Base-by-base conservation (phyloP, 1,284 basidiomycete species). In the Stygiomarasmius scandens region DNA sequence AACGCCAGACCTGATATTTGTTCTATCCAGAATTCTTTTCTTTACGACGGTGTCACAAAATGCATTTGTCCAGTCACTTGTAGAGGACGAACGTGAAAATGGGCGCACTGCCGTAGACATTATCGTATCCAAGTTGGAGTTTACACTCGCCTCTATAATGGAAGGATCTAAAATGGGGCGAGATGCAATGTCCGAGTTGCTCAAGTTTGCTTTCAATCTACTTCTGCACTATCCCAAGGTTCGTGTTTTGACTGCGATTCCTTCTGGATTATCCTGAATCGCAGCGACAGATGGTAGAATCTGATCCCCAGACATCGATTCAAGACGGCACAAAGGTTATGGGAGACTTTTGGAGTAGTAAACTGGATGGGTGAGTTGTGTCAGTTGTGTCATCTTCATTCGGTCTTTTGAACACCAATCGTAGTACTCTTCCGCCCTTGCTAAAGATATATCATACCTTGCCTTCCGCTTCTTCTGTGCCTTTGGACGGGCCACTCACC, bases 131-230 rank as follows among this genome's bases (percentile, higher is more conserved):
- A 87, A 89, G 65, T 77, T 84, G 46, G 89, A 85, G 63, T 8
- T 14, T 14, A 23, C 20, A 14, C 71, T 74, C 3, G 71, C 66
- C 32, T 74, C 71, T 43, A 74, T 89, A 53, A 73, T 83, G 34
- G 69, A 72, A 22, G 80, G 81, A 47, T 70, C 78, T 14, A 79
- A 79, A 58, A 83, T 85, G 73, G 78, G 82, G 8, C 79, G 79
- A 56, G 90, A 93, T 59, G 89, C 90, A 2, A 81, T 86, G 78
- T 82, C 82, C 1, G 91, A 93, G 69, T 67, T 91, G 36, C 78
- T 93, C 56, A 93, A 93, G 67, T 79, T 92, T 53, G 75, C 81
- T 9, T 93, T 92, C 72, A 93, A 93, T 66, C 66, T 93, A 36
- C 77, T 90, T 55, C 71, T 86, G 47, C 87, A 92, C 67, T 93